Conservation (phyloP, 2,329 filamentous ascomycete species). For the Colletotrichum agaves region DNA sequence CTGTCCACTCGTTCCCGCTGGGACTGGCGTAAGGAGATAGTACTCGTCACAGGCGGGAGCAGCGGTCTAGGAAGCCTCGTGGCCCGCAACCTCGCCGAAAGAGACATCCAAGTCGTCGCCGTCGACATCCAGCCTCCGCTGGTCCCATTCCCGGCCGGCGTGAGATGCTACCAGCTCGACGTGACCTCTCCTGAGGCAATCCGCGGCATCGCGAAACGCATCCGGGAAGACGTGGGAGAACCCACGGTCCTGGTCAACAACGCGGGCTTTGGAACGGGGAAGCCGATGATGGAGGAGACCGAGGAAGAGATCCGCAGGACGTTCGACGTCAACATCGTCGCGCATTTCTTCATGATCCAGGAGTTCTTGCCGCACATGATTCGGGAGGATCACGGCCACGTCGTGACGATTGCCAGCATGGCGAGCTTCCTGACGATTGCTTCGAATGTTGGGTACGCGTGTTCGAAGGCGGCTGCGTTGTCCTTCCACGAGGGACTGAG, state of each 20-base stretch:
- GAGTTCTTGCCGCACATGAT: slow-evolving; percentile 10
- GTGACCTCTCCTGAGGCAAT: slow-evolving; percentile 44
- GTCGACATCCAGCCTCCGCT: slow-evolving; percentile 5
- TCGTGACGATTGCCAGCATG: slow-evolving; percentile 8
- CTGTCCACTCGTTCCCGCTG: not conserved
- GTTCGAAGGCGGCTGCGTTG: slow-evolving; percentile 10
- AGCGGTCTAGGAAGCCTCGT: slow-evolving; percentile 2
- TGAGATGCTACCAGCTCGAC: slow-evolving; percentile 7
- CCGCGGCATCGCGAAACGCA: slow-evolving; percentile 49
- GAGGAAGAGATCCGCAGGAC: not conserved
- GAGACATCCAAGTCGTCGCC: slow-evolving; percentile 5
- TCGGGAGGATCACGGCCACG: slow-evolving; percentile 1
- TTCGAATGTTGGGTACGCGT: not conserved
- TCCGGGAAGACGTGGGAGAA: slow-evolving; percentile 50
- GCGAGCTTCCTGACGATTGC: slow-evolving; percentile 2
- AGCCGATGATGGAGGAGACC: slow-evolving; percentile 9
- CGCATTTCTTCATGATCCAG: slow-evolving; percentile 3
- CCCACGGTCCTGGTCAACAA: slow-evolving; percentile 51
- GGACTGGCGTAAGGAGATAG: slow-evolving; percentile 13
- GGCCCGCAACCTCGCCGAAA: slow-evolving; percentile 2
- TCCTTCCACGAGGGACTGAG: slow-evolving; percentile 10
- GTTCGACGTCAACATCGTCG: slow-evolving; percentile 9
- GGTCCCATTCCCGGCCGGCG: not conserved
- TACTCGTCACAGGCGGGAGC: slow-evolving; percentile 4
- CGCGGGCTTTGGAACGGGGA: slow-evolving; percentile 48